Percentiles rank a stretch among this genome's conserved stretches.
Evolutionary conservation across 129 eudicot genomes (phyloP).

Genomic region (Tagetes erecta): DNA sequence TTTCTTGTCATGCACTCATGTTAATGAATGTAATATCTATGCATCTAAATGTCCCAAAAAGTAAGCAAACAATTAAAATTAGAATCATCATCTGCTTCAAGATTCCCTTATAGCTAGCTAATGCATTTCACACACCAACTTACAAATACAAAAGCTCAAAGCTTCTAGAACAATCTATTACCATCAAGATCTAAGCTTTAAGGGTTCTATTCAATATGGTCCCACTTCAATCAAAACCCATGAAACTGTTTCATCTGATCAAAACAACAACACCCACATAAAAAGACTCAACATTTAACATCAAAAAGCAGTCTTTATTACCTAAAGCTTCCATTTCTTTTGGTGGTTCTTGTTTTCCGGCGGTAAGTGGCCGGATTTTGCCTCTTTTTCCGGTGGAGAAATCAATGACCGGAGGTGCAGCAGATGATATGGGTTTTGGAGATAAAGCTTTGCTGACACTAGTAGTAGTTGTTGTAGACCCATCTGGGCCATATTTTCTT

Average conservation of each 20-base stretch:
- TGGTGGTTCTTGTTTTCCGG: slow-evolving; percentile 34
- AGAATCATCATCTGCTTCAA: slow-evolving; percentile 35
- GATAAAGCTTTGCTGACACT: slow-evolving; percentile 55
- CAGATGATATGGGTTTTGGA: slow-evolving; percentile 84
- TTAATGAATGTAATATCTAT: not conserved
- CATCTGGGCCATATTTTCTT: slow-evolving; percentile 79
- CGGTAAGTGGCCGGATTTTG: slow-evolving; percentile 28
- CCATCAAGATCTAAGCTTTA: slow-evolving; percentile 53
- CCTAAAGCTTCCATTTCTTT: slow-evolving; percentile 23
- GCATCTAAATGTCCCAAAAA: slow-evolving; percentile 23
- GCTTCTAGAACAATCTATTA: slow-evolving; percentile 47
- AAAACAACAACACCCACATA: slow-evolving; percentile 23
- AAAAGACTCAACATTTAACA: slow-evolving; percentile 26
- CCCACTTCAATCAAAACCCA: slow-evolving; percentile 56
- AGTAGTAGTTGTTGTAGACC: slow-evolving; percentile 22
- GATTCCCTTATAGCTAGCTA: slow-evolving; percentile 32
- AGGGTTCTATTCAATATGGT: slow-evolving; percentile 53
- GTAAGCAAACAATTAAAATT: slow-evolving; percentile 26
- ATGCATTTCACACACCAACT: slow-evolving; percentile 38
- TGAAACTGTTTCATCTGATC: slow-evolving; percentile 33
- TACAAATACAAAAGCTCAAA: slow-evolving; percentile 33
- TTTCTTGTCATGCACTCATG: slow-evolving; percentile 28
- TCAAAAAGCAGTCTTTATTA: slow-evolving; percentile 23
- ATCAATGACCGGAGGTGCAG: slow-evolving; percentile 52
- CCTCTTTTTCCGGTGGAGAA: slow-evolving; percentile 49